Conservation (phyloP, 2,329 filamentous ascomycete genomes). For the Ophiocordyceps camponoti-floridani region DNA sequence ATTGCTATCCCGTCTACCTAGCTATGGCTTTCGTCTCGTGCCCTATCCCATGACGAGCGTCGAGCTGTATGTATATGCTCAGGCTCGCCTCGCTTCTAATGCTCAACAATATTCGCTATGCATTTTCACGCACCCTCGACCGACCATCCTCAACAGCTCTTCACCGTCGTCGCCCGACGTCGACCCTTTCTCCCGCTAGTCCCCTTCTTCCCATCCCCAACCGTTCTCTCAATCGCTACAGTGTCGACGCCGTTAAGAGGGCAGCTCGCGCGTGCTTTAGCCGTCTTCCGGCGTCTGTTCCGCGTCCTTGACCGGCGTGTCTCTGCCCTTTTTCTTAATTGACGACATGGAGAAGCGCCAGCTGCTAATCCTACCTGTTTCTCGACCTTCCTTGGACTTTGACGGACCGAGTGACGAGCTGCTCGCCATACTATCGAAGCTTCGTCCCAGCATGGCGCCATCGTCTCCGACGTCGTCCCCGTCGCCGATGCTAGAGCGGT, state of each 20-base stretch:
- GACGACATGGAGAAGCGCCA: constrained; percentile 42
- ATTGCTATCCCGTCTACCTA: too few relatives aligned
- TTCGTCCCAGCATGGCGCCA: constrained; percentile 22
- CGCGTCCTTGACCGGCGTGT: constrained; percentile 21
- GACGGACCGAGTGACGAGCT: constrained; percentile 37
- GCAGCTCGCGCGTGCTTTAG: constrained; percentile 1
- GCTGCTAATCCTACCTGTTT: constrained; percentile 26
- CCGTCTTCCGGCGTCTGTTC: constrained; percentile 20
- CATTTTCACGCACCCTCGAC: neutral
- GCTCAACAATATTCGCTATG: neutral
- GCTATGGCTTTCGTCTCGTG: too few relatives aligned
- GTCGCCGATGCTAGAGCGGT: constrained; percentile 39
- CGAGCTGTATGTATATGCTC: too few relatives aligned
- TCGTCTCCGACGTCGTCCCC: constrained; percentile 33
- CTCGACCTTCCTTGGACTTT: constrained; percentile 26
- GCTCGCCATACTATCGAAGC: constrained; percentile 36
- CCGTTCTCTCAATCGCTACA: neutral
- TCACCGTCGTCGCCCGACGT: neutral
- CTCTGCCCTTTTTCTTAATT: constrained; percentile 41
- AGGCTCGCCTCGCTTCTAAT: too few relatives aligned
- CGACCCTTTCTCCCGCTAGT: neutral
- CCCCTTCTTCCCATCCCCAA: neutral
- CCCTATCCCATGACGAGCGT: too few relatives aligned
- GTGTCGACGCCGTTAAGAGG: neutral
- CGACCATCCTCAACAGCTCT: neutral